Evolutionary conservation across 202 grass and related monocot species (phyloP), one percentile per base, ranked within the genome.

Genomic region (Zoysia matrella): DNA sequence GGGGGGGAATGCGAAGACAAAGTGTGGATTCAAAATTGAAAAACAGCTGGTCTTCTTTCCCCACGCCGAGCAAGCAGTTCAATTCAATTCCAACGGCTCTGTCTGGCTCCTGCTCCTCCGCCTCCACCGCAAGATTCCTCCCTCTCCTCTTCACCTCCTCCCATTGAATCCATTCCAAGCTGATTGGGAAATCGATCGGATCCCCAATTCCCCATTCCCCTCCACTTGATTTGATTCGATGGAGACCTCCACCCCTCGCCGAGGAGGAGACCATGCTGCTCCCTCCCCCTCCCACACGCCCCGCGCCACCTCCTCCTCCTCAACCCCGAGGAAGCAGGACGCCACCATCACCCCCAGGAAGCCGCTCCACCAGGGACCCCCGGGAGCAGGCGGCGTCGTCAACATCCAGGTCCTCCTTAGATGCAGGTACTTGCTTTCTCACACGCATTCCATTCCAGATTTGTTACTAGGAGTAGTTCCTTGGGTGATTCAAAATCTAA

Each of bases 331-430:
- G 60, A 36, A 22, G 56, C 56, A 60, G 56, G 56, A 58, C 5
- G 54, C 54, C 53, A 15, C 74, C 45, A 36, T 45, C 58, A 7
- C 73, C 15, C 56, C 56, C 2, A 6, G n/a, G 56, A 91, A 85
- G 66, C 77, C 71, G 13, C 15, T 70, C 13, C 76, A 76, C 4
- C 45, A 22, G 74, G 60, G 60, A 64, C 36, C 74, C 52, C 30
- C 30, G 30, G 74, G 1, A 13, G 7, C 2, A 60, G 56, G 88
- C 0, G 84, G 84, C 67, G 88, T 86, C 45, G 94, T 97, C 30
- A 97, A 97, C 73, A 80, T 93, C 72, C 91, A 93, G 84, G 94
- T 97, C 67, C 82, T 97, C 66, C 83, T 97, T 42, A 80, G 88
- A 82, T 97, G 94, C 91, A 93, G 91, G 94, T 93, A 36, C 30